Evolutionary conservation across 2,329 filamentous ascomycete genomes (phyloP).

Genomic region (Colletotrichum lupini): DNA sequence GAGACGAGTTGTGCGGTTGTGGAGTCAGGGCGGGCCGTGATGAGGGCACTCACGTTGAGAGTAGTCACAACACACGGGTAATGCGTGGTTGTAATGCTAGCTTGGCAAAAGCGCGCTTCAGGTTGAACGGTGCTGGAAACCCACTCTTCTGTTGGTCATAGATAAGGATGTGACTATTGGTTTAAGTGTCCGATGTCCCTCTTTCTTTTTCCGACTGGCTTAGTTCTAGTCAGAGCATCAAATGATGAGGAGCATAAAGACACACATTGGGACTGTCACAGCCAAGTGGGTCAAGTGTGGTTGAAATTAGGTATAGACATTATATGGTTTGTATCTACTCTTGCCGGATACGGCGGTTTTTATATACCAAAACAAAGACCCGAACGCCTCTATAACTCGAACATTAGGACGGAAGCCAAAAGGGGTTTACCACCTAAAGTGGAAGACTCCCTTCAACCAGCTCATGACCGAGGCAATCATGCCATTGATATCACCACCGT

Average conservation of each 20-base stretch:
- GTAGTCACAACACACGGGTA: neutral
- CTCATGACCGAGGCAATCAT: constrained; percentile 13
- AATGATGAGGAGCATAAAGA: neutral
- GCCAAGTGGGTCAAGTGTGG: neutral
- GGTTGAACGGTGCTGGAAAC: too few species aligned
- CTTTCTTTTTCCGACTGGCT: too few species aligned
- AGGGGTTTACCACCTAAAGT: neutral
- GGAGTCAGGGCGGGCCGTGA: neutral
- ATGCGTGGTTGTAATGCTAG: neutral
- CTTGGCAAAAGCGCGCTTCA: neutral
- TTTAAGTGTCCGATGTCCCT: too few species aligned
- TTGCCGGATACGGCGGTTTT: neutral
- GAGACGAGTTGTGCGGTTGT: neutral
- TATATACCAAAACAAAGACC: constrained; percentile 1
- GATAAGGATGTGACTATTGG: too few species aligned
- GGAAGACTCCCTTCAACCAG: constrained; percentile 27
- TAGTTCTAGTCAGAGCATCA: too few species aligned
- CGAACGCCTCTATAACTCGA: constrained; percentile 4
- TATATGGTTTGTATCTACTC: constrained; percentile 23
- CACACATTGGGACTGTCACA: neutral
- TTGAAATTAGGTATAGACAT: constrained; percentile 15
- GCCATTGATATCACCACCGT: constrained; percentile 16
- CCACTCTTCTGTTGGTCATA: too few species aligned
- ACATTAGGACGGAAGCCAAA: neutral
- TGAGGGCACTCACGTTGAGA: neutral